phyloP scores from a whole-genome alignment of 108 stramenopile species.

The Pseudonitzschia multiseries region DNA sequence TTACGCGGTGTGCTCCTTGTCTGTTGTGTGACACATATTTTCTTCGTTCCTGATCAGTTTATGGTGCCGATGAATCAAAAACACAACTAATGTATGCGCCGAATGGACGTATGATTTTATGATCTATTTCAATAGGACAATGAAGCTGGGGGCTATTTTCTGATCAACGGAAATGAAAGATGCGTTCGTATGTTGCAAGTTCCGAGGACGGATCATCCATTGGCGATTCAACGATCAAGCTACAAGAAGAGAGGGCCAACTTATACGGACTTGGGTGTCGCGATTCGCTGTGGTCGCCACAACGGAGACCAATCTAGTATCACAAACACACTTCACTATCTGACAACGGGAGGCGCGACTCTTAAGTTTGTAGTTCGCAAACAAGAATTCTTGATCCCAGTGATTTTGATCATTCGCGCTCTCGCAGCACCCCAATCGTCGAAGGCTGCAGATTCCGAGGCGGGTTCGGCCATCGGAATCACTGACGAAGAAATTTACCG shows the following conservation, averaged over 20 bases:
- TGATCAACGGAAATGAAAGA: slow-evolving; percentile 95
- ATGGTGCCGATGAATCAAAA: too few species aligned
- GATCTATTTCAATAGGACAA: slow-evolving; percentile 55
- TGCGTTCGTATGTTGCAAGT: slow-evolving; percentile 95
- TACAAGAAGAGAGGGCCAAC: slow-evolving; percentile 90
- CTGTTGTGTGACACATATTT: neutral
- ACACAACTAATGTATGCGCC: neutral
- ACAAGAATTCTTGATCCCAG: slow-evolving; percentile 95
- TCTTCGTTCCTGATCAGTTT: too few species aligned
- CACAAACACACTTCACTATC: slow-evolving; percentile 95
- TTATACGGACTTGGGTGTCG: slow-evolving; percentile 86
- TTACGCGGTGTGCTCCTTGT: neutral
- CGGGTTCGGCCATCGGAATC: slow-evolving; percentile 52
- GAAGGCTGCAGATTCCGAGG: slow-evolving; percentile 23
- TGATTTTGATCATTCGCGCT: slow-evolving; percentile 87
- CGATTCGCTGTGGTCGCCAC: slow-evolving; percentile 77
- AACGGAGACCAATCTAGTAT: slow-evolving; percentile 86
- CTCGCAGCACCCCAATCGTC: slow-evolving; percentile 50
- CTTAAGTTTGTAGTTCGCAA: slow-evolving; percentile 88
- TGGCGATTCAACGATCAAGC: slow-evolving; percentile 86
- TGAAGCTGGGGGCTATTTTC: slow-evolving; percentile 97
- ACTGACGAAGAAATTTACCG: slow-evolving; percentile 91
- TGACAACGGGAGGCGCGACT: slow-evolving; percentile 93
- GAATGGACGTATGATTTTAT: neutral
- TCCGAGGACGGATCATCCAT: slow-evolving; percentile 88